Evolutionary conservation across 257 asterid species (phyloP).

Genomic region (Jasminum sambac): DNA sequence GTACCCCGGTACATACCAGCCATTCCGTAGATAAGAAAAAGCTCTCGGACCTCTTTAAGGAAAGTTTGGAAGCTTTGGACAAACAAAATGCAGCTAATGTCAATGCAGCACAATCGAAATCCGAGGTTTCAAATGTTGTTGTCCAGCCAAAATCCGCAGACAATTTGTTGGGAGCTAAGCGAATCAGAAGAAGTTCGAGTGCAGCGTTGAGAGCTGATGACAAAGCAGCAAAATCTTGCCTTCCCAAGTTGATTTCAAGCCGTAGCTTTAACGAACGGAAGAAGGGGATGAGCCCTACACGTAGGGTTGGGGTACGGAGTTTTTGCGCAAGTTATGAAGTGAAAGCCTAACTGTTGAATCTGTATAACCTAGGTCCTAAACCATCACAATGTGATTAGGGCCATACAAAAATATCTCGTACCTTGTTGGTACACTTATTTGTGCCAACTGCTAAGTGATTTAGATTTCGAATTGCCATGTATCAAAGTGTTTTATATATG

Average conservation of each 20-base stretch:
- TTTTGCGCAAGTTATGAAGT: slow-evolving; percentile 30
- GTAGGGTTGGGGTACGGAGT: slow-evolving; percentile 13
- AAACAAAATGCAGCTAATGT: slow-evolving; percentile 25
- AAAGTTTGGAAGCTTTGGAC: slow-evolving; percentile 30
- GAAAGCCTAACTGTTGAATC: slow-evolving; percentile 14
- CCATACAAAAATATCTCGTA: too few species aligned
- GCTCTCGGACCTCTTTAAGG: slow-evolving; percentile 62
- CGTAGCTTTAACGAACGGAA: slow-evolving; percentile 53
- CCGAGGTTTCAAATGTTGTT: slow-evolving; percentile 1
- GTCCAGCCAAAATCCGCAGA: slow-evolving; percentile 30
- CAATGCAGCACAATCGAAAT: slow-evolving; percentile 15
- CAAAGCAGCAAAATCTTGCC: slow-evolving; percentile 46
- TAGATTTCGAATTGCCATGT: too few species aligned
- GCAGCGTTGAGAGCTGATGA: slow-evolving; percentile 18
- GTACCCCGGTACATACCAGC: slow-evolving; percentile 59
- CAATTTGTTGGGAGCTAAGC: slow-evolving; percentile 28
- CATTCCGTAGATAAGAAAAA: slow-evolving; percentile 46
- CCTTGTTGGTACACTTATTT: too few species aligned
- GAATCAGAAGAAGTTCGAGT: slow-evolving; percentile 40
- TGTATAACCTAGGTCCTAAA: too few species aligned
- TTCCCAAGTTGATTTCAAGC: slow-evolving; percentile 56
- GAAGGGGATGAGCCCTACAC: slow-evolving; percentile 39
- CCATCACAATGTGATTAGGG: not conserved
- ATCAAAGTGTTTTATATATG: too few species aligned
- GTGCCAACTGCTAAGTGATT: too few species aligned